Base-by-base conservation (phyloP, 441 rosid species). In the Adansonia madagascariensis region DNA sequence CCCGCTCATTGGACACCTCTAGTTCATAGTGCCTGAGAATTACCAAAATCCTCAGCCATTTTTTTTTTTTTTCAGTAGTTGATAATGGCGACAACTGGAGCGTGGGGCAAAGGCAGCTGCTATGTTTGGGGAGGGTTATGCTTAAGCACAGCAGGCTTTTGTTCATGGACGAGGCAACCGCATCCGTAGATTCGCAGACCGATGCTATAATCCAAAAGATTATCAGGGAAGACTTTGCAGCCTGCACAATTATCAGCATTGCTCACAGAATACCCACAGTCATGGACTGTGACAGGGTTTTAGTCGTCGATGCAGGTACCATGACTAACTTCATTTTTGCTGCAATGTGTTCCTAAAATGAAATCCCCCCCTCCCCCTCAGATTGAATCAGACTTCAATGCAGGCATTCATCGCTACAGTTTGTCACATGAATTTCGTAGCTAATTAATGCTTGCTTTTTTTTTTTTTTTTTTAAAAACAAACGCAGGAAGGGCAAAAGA, bases 21-120 rank as follows among this genome's bases (percentile, higher is more conserved):
- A 31, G 35, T 31, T 31, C 35, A 31, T 15, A 20, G 57, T 61
- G 66, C 56, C 60, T 77, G 9, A 69, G 71, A 46, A 39, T 55
- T 17, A 35, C 43, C 46, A 11, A 75, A 35, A 15, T 67, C 7
- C 3, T 20, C 67, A 20, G 31, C 63, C 20, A 4, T n/a, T 15
- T 2, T 61, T 2, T 61, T 7, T 14, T 31, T 27, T 61, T 79
- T 14, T n/a, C 70, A 95, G 99, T 95, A 84, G 91, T 77, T 3
- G 99, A 95, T 75, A 89, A 78, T 74, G 98, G 99, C 1, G 98
- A 95, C 59, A 95, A 95, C 39, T 95, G 99, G 99, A 95, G 99
- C 59, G 98, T 95, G 78, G 99, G 98, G 18, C 98, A 95, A 77
- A 91, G 95, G 78, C 99, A 95, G 79, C 92, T 94, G 65, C 89